A percentile compares a stretch with the other conserved stretches of the same genome.
These are phyloP conservation scores for Sporothrix brunneoviolacea DNA, from an alignment of 2,329 filamentous ascomycete species.

Conservation along the genomic window DNA sequence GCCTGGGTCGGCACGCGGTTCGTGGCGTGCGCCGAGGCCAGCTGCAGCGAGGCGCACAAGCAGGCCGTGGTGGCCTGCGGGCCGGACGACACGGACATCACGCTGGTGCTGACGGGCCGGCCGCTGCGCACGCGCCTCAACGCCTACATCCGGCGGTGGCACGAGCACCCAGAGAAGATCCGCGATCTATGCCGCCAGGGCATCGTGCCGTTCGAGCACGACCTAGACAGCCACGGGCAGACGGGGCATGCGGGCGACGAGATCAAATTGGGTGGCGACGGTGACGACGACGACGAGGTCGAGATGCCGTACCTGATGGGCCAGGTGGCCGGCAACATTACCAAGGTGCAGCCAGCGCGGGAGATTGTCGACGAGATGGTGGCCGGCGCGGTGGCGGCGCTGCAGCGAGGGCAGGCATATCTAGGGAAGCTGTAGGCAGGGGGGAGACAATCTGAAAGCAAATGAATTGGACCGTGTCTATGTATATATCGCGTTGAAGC, in stretches of 20 bases:
- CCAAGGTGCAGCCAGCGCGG: conserved; percentile 69
- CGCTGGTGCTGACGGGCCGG: conserved; percentile 73
- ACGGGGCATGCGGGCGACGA: conserved; percentile 5
- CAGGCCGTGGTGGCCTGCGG: conserved; percentile 71
- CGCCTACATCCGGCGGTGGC: conserved; percentile 78
- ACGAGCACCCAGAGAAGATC: conserved; percentile 67
- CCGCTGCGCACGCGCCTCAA: conserved; percentile 77
- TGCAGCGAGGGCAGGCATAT: conserved; percentile 57
- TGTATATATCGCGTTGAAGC: no score
- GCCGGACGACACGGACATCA: conserved; percentile 74
- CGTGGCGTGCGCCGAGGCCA: conserved; percentile 75
- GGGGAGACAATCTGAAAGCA: not conserved
- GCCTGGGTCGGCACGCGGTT: conserved; percentile 96
- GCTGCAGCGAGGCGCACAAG: conserved; percentile 77
- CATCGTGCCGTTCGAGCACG: conserved; percentile 72
- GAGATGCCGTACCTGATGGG: conserved; percentile 91
- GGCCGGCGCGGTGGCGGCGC: conserved; percentile 60
- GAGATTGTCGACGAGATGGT: conserved; percentile 93
- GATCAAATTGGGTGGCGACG: conserved; percentile 30
- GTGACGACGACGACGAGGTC: conserved; percentile 53
- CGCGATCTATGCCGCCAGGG: conserved; percentile 68
- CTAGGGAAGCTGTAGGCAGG: conserved; percentile 28
- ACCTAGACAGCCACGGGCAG: conserved; percentile 57
- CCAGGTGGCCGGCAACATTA: conserved; percentile 76
- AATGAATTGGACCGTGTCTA: not conserved